phyloP scores from a whole-genome alignment of 2,329 filamentous ascomycete genomes.

The Colletotrichum graminicola region DNA sequence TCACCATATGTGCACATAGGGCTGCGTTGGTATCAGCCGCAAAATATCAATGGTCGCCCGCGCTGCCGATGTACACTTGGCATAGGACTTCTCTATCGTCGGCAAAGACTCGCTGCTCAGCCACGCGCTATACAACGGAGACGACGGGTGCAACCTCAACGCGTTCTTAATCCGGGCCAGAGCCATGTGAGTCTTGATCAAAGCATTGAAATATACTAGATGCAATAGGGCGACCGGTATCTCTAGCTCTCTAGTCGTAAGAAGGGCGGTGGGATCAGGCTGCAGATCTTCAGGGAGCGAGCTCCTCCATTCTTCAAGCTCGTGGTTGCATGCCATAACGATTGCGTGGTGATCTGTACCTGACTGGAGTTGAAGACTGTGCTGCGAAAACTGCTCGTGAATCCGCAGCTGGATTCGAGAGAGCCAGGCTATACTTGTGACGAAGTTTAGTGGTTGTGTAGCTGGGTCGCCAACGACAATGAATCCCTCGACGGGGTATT shows the following conservation, averaged over 20 bases:
- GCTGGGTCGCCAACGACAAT: not conserved
- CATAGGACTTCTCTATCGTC: constrained; percentile 12
- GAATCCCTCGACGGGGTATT: constrained; percentile 14
- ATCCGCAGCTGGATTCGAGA: constrained; percentile 26
- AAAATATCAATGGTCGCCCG: constrained; percentile 28
- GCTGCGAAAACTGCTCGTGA: constrained; percentile 8
- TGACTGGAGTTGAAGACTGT: constrained; percentile 1
- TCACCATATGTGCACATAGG: constrained; percentile 30
- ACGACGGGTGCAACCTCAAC: not conserved
- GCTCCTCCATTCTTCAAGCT: constrained; percentile 30
- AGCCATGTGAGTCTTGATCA: constrained; percentile 23
- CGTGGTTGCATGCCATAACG: not conserved
- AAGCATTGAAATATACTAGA: constrained; percentile 17
- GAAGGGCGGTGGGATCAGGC: not conserved
- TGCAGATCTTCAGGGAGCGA: constrained; percentile 9
- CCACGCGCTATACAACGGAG: constrained; percentile 5
- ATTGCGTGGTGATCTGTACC: not conserved
- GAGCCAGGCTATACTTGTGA: constrained; percentile 14
- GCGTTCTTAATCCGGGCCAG: constrained; percentile 26
- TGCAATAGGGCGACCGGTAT: constrained; percentile 10
- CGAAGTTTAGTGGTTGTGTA: not conserved
- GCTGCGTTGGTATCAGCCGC: constrained; percentile 16
- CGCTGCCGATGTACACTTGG: constrained; percentile 26
- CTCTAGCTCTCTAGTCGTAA: constrained; percentile 15
- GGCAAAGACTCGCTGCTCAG: not conserved